Percentiles rank a stretch among this genome's conserved stretches.
Evolutionary conservation across 1,284 basidiomycete species (phyloP).

Genomic region (Amylostereum areolatum): DNA sequence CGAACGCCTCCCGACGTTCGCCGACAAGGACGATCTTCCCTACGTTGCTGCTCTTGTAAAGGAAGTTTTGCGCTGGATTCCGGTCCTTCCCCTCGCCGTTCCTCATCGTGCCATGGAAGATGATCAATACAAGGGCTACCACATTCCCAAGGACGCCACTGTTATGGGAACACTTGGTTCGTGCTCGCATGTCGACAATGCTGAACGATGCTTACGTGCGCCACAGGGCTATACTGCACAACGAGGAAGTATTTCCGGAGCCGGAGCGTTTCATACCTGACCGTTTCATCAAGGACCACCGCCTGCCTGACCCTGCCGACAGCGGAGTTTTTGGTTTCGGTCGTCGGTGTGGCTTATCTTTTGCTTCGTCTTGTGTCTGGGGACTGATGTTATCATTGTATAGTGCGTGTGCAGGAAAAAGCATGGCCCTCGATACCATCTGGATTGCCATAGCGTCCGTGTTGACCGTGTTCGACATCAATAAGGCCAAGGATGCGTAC

Average conservation of each 20-base stretch:
- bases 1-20: slow-evolving; percentile 33
- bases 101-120: slow-evolving; percentile 9
- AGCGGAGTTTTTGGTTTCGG: slow-evolving; percentile 14
- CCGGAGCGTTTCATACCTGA: slow-evolving; percentile 11
- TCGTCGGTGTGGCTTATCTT: slow-evolving; percentile 8
- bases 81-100: slow-evolving; percentile 15
- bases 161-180: slow-evolving; percentile 13
- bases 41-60: slow-evolving; percentile 34
- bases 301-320: slow-evolving; percentile 10
- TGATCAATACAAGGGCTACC: slow-evolving; percentile 10
- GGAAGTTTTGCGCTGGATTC: slow-evolving; percentile 30
- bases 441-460: slow-evolving; percentile 15
- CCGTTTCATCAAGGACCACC: slow-evolving; percentile 7
- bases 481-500: slow-evolving; percentile 6
- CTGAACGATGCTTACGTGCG: neutral
- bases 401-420: slow-evolving; percentile 10
- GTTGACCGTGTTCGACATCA: slow-evolving; percentile 14
- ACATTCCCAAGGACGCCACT: slow-evolving; percentile 10
- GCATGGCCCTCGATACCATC: slow-evolving; percentile 13
- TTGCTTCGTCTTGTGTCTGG: neutral
- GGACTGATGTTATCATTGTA: neutral
- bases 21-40: slow-evolving; percentile 31
- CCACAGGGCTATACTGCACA: slow-evolving; percentile 13
- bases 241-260: slow-evolving; percentile 8
- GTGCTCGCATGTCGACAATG: neutral